Evolutionary conservation across 495 filamentous ascomycete genomes (phyloP).

Genomic region (Daldinia decipiens): DNA sequence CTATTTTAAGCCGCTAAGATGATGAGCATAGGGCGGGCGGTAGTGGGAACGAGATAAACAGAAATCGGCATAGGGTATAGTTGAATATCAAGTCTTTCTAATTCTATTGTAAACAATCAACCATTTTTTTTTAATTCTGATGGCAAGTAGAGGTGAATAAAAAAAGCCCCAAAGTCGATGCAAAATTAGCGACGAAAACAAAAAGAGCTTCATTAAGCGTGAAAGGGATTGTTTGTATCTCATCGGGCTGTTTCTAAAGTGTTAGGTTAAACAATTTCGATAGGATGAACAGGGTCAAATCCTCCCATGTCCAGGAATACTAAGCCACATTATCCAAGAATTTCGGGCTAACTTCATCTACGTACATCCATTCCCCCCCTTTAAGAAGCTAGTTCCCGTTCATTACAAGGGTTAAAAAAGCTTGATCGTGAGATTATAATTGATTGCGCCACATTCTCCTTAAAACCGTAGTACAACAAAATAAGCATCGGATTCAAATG

Average conservation of each 20-base stretch:
- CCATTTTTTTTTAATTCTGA: background rate
- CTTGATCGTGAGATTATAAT: slow-evolving; percentile 1
- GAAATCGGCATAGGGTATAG: background rate
- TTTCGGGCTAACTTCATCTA: slow-evolving; percentile 3
- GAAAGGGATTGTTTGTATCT: background rate
- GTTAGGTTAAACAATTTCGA: background rate
- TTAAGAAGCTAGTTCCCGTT: background rate
- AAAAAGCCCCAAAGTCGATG: background rate
- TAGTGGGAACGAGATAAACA: slow-evolving; percentile 13
- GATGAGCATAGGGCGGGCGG: background rate
- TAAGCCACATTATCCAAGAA: background rate
- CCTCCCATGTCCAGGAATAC: background rate
- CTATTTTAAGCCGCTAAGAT: slow-evolving; percentile 9
- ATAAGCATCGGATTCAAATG: slow-evolving; percentile 2
- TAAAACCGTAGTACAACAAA: background rate
- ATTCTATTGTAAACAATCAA: background rate
- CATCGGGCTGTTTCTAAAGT: background rate
- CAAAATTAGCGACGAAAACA: background rate
- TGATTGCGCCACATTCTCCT: slow-evolving; percentile 7
- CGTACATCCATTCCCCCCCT: background rate
- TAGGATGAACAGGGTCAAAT: background rate
- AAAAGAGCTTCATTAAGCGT: background rate
- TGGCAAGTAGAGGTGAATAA: background rate
- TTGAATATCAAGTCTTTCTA: background rate
- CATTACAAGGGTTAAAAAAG: slow-evolving; percentile 7